Evolutionary conservation across 139 green algal species (phyloP).

Genomic region (Chara braunii): DNA sequence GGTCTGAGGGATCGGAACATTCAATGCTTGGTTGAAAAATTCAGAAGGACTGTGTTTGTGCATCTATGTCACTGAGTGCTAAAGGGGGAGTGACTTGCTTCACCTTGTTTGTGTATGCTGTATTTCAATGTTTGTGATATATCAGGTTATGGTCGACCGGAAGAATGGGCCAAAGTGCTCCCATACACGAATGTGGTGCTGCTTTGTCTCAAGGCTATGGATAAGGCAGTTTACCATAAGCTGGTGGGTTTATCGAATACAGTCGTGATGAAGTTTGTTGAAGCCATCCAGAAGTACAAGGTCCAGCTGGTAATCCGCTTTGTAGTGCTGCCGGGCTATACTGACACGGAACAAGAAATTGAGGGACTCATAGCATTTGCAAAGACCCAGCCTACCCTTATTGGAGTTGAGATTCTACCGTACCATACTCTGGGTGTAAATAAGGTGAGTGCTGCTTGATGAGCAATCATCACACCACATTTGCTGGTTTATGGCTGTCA

Average conservation of each 20-base stretch:
- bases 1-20: no score
- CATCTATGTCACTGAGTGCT: no score
- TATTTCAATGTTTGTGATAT: not conserved
- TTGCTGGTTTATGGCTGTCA: no score
- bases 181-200: constrained; percentile 9
- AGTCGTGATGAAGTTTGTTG: no score
- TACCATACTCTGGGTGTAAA: constrained; percentile 12
- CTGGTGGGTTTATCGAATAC: no score
- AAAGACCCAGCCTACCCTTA: not conserved
- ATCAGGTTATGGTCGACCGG: constrained; percentile 1
- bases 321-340: constrained; percentile 6
- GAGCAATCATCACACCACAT: no score
- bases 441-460: constrained; percentile 13
- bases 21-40: no score
- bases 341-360: not conserved
- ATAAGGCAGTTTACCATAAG: constrained; percentile 1
- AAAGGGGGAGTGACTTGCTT: no score
- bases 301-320: constrained; percentile 4
- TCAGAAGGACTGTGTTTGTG: no score
- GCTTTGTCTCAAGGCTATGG: constrained; percentile 5
- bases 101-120: no score
- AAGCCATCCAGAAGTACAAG: no score
- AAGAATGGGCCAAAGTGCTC: constrained; percentile 11
- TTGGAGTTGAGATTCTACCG: constrained; percentile 6
- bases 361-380: not conserved